A percentile compares a stretch with the other conserved stretches of the same genome.
phyloP scores from a whole-genome alignment of 2,329 filamentous ascomycete species.

The Orbilia oligospora region DNA sequence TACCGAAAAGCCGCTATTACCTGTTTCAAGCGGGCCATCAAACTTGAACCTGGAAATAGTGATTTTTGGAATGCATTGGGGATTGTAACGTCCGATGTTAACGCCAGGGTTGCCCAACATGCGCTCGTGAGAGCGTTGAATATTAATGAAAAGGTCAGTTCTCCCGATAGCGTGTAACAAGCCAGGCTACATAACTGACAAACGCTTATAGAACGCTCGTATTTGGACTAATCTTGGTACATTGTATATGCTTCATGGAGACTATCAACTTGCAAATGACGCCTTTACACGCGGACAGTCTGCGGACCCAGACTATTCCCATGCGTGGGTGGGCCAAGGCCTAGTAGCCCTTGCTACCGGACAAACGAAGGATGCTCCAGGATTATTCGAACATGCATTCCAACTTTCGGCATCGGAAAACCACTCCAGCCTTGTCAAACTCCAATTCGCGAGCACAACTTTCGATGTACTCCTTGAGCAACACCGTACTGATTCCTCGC shows the following conservation, averaged over 20 bases:
- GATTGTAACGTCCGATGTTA: conserved; percentile 88
- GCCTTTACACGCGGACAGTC: conserved; percentile 93
- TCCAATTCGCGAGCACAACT: conserved; percentile 82
- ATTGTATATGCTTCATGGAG: conserved; percentile 86
- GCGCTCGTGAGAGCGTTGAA: conserved; percentile 93
- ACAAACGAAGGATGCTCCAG: conserved; percentile 81
- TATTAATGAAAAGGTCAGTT: conserved; percentile 77
- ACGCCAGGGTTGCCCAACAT: conserved; percentile 90
- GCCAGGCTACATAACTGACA: background rate
- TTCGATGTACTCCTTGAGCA: conserved; percentile 83
- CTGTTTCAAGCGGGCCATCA: conserved; percentile 95
- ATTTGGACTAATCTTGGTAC: conserved; percentile 93
- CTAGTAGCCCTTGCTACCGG: conserved; percentile 83
- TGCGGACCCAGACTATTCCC: conserved; percentile 90
- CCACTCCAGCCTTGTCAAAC: conserved; percentile 79
- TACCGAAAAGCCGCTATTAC: conserved; percentile 86
- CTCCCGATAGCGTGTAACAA: background rate
- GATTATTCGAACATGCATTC: conserved; percentile 92
- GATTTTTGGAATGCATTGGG: conserved; percentile 98
- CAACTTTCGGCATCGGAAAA: conserved; percentile 79
- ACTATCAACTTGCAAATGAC: conserved; percentile 87
- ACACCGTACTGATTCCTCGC: conserved; percentile 69
- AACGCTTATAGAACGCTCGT: conserved; percentile 74
- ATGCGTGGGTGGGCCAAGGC: conserved; percentile 95
- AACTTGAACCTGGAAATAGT: conserved; percentile 91